phyloP scores from a whole-genome alignment of 164 flowering plant species.

The Annona squamosa region DNA sequence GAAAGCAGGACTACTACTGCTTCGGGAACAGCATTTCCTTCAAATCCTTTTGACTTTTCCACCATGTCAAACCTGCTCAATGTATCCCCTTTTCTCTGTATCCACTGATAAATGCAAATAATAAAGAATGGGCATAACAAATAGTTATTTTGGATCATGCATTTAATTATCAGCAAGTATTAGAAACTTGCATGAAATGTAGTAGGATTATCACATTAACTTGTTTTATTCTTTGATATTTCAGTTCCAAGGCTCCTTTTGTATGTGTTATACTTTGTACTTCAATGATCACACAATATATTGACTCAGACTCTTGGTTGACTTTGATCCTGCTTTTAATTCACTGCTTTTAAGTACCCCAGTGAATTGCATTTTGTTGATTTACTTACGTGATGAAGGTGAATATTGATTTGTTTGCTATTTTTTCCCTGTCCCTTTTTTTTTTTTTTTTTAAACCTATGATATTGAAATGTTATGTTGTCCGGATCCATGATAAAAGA shows the following conservation, averaged over 20 bases:
- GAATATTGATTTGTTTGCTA: too few species aligned
- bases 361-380: not conserved
- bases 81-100: constrained; percentile 27
- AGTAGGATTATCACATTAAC: not conserved
- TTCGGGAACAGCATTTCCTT: constrained; percentile 32
- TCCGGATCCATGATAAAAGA: too few species aligned
- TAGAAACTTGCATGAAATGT: not conserved
- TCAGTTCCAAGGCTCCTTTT: not conserved
- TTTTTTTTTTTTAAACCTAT: too few species aligned
- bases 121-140: not conserved
- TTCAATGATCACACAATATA: not conserved
- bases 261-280: not conserved
- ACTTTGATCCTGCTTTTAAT: not conserved
- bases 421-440: too few species aligned
- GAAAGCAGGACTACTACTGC: constrained; percentile 23
- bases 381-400: too few species aligned
- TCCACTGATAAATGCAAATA: not conserved
- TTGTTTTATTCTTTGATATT: too few species aligned
- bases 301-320: not conserved
- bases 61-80: constrained; percentile 72
- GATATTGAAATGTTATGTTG: too few species aligned
- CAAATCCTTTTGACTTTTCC: constrained; percentile 79
- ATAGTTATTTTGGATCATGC: not conserved
- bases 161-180: not conserved
- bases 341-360: not conserved